Percentiles rank a stretch among this genome's conserved stretches.
Evolutionary conservation across 2,329 filamentous ascomycete genomes (phyloP).

Genomic region (Aquanectria penicillioides): DNA sequence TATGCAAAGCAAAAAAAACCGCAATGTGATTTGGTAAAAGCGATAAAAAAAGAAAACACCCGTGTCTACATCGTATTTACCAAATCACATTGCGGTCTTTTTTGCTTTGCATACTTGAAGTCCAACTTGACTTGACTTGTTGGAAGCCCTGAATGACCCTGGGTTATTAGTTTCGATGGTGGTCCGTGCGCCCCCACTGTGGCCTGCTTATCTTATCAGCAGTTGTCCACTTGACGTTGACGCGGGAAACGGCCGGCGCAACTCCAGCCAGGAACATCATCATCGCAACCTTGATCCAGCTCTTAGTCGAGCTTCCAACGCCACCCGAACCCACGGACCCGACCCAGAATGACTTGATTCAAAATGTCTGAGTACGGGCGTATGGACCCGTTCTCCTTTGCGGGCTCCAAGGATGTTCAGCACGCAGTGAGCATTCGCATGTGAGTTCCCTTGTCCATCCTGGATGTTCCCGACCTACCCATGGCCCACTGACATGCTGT

Average conservation of each 20-base stretch:
- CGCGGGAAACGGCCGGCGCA: neutral
- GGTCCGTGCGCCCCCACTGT: conserved; percentile 3
- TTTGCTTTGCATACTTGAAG: too few species aligned
- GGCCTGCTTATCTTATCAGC: conserved; percentile 23
- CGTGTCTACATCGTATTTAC: too few species aligned
- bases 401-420: conserved; percentile 84
- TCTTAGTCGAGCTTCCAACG: neutral
- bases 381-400: conserved; percentile 98
- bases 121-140: too few species aligned
- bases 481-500: conserved; percentile 26
- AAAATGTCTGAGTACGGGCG: conserved; percentile 52
- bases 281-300: conserved; percentile 10
- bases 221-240: conserved; percentile 8
- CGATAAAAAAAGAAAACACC: too few species aligned
- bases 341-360: conserved; percentile 42
- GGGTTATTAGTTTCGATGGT: neutral
- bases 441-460: conserved; percentile 46
- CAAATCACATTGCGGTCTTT: too few species aligned
- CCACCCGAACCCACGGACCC: neutral
- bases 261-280: neutral
- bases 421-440: conserved; percentile 76
- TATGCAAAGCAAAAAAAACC: too few species aligned
- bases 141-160: neutral
- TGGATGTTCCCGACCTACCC: neutral
- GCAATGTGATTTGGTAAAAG: too few species aligned